A percentile compares a stretch with the other conserved stretches of the same genome.
Conservation (phyloP, 257 asterid species). For the Solanum pinnatisectum region DNA sequence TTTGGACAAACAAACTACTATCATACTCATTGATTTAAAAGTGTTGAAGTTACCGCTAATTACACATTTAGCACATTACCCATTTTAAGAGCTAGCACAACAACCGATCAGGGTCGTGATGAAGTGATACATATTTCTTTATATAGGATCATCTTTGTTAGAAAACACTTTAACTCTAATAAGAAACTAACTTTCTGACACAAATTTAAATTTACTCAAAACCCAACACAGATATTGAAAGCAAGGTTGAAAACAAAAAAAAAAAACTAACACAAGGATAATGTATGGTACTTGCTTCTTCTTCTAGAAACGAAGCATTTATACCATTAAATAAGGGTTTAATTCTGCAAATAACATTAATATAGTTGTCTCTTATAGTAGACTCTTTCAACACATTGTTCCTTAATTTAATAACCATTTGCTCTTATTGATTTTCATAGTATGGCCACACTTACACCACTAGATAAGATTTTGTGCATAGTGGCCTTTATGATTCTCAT, state of each 20-base stretch:
- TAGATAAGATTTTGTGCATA: neutral
- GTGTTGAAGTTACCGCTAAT: neutral
- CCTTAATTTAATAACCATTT: neutral
- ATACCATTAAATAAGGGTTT: neutral
- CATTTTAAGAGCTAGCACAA: neutral
- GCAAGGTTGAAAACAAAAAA: neutral
- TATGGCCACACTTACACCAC: neutral
- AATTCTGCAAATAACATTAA: neutral
- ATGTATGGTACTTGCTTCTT: neutral
- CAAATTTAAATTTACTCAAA: neutral
- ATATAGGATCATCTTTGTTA: neutral
- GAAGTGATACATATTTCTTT: neutral
- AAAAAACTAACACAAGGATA: neutral
- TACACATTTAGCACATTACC: neutral
- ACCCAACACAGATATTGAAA: no score
- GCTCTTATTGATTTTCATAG: neutral
- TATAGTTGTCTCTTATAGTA: neutral
- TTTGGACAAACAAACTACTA: neutral
- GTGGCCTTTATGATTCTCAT: neutral
- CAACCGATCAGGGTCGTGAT: fast-evolving
- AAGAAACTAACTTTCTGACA: neutral
- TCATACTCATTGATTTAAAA: neutral
- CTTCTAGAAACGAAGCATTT: neutral
- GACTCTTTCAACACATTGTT: neutral
- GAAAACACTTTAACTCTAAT: neutral